Evolutionary conservation across 78 protist species (phyloP).

Genomic region (Dictyostelium firmibasis): DNA sequence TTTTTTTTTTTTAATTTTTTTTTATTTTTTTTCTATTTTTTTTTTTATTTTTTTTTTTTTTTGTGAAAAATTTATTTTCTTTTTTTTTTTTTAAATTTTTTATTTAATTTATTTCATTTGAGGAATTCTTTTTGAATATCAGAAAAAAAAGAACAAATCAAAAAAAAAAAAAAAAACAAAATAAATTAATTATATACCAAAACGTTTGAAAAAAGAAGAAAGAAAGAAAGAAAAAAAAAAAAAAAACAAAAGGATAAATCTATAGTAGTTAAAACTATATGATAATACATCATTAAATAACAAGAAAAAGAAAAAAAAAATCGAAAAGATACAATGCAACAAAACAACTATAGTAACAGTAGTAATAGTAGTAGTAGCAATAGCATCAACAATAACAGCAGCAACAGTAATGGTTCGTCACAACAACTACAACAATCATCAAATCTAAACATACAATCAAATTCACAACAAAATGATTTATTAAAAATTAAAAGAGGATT

Average conservation of each 20-base stretch:
- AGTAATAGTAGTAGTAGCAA: not conserved
- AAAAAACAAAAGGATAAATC: too few species aligned
- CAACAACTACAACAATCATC: not conserved
- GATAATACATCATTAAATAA: too few species aligned
- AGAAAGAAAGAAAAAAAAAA: too few species aligned
- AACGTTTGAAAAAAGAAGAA: too few species aligned
- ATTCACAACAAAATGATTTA: not conserved
- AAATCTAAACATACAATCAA: not conserved
- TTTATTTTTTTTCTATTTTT: not conserved
- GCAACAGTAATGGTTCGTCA: not conserved
- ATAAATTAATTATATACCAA: not conserved
- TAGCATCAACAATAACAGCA: not conserved
- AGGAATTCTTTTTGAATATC: not conserved
- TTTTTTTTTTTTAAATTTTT: too few species aligned
- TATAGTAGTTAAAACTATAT: not conserved
- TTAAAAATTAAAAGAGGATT: conserved; percentile 33
- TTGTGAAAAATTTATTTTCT: not conserved
- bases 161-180: not conserved
- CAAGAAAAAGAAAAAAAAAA: too few species aligned
- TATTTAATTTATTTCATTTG: too few species aligned
- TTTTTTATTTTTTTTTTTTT: not conserved
- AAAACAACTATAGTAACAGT: too few species aligned
- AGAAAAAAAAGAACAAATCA: not conserved
- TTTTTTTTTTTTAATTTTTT: not conserved
- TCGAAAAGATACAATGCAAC: not conserved